Percentiles rank a stretch among this genome's conserved stretches.
phyloP scores from a whole-genome alignment of 1,139 yeast species.

The Eremothecium gossypii region DNA sequence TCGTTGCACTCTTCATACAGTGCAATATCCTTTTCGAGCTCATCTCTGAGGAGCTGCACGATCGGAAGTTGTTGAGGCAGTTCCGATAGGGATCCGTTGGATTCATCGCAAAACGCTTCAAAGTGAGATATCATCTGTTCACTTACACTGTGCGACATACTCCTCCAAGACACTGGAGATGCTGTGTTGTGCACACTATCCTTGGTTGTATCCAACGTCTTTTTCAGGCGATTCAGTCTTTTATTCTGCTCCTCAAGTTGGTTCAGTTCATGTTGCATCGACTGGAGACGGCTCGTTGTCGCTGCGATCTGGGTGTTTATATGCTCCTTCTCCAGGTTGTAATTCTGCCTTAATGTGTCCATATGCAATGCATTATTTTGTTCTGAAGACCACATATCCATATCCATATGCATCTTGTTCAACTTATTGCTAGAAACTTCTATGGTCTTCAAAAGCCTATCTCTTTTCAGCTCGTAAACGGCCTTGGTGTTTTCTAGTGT shows the following conservation, averaged over 20 bases:
- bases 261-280: conserved; percentile 15
- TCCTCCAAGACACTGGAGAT: neutral
- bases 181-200: conserved; percentile 2
- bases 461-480: conserved; percentile 25
- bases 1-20: conserved; percentile 21
- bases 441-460: conserved; percentile 23
- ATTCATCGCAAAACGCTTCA: too few species aligned
- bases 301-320: conserved; percentile 10
- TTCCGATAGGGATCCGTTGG: conserved; percentile 9
- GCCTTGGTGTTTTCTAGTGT: conserved; percentile 28
- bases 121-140: too few species aligned
- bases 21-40: conserved; percentile 21
- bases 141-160: too few species aligned
- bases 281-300: conserved; percentile 9
- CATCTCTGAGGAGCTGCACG: conserved; percentile 20
- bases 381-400: conserved; percentile 17
- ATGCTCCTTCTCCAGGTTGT: conserved; percentile 8
- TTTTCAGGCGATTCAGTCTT: conserved; percentile 15
- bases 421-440: conserved; percentile 17
- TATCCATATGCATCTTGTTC: conserved; percentile 23
- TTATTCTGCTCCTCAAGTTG: conserved; percentile 20
- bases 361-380: conserved; percentile 15
- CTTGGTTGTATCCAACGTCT: conserved; percentile 8
- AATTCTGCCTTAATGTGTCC: conserved; percentile 12
- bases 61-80: conserved; percentile 18